A percentile compares a stretch with the other conserved stretches of the same genome.
phyloP scores from a whole-genome alignment of 805 yeast species.

The Lachancea fermentati region DNA sequence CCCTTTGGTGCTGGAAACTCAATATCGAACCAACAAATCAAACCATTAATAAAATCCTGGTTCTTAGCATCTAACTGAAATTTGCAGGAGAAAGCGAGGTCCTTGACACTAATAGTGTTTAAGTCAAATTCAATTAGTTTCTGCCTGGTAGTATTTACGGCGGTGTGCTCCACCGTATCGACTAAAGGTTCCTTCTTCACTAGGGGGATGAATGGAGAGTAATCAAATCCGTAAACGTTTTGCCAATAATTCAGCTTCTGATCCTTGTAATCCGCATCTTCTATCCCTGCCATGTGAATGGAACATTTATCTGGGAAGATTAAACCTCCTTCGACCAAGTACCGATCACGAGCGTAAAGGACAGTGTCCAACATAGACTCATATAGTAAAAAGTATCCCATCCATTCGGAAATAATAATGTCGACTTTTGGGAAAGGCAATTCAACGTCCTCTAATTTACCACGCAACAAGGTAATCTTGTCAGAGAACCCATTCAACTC shows the following conservation, averaged over 20 bases:
- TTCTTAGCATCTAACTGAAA: slow-evolving; percentile 70
- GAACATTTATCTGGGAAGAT: slow-evolving; percentile 93
- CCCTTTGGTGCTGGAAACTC: slow-evolving; percentile 60
- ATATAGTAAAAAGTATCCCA: slow-evolving; percentile 94
- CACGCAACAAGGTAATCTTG: slow-evolving; percentile 82
- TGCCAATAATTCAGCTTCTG: slow-evolving; percentile 94
- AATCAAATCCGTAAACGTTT: slow-evolving; percentile 95
- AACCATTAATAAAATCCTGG: slow-evolving; percentile 80
- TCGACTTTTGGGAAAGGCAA: slow-evolving; percentile 87
- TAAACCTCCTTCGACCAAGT: slow-evolving; percentile 71
- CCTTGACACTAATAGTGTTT: slow-evolving; percentile 79
- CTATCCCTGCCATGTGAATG: slow-evolving; percentile 85
- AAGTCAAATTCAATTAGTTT: slow-evolving; percentile 78
- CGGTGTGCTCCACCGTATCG: slow-evolving; percentile 80
- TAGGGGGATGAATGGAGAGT: slow-evolving; percentile 78
- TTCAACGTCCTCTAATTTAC: slow-evolving; percentile 88
- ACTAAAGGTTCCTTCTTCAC: slow-evolving; percentile 94
- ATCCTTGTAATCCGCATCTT: slow-evolving; percentile 85
- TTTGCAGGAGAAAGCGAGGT: slow-evolving; percentile 67
- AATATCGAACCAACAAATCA: slow-evolving; percentile 92
- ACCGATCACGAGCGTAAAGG: slow-evolving; percentile 86
- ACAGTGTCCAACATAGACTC: slow-evolving; percentile 99
- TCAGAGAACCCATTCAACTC: slow-evolving; percentile 77
- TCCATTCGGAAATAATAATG: slow-evolving; percentile 96
- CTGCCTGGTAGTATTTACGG: slow-evolving; percentile 68